Percentiles rank a stretch among this genome's conserved stretches.
Evolutionary conservation across 2,329 filamentous ascomycete genomes (phyloP).

Genomic region (Pseudogymnoascus sp.): DNA sequence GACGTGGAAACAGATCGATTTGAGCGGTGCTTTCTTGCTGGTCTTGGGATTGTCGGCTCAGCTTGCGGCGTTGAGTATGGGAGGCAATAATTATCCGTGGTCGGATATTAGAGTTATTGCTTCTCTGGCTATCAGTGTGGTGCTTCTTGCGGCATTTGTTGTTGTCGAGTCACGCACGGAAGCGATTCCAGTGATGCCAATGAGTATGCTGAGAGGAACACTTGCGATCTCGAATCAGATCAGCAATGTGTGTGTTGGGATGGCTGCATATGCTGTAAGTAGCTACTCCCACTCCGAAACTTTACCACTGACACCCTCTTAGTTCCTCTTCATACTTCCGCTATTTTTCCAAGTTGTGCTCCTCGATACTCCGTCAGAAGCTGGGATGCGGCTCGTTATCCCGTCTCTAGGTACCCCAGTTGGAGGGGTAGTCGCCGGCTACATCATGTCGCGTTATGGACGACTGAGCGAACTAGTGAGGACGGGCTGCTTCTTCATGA

Average conservation of each 20-base stretch:
- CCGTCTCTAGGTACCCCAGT: slow-evolving; percentile 53
- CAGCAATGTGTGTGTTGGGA: slow-evolving; percentile 52
- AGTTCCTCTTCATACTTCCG: slow-evolving; percentile 62
- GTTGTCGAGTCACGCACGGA: slow-evolving; percentile 40
- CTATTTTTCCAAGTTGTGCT: slow-evolving; percentile 63
- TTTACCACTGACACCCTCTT: slow-evolving; percentile 8
- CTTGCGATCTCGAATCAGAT: slow-evolving; percentile 48
- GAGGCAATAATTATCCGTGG: slow-evolving; percentile 49
- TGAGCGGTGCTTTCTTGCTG: slow-evolving; percentile 48
- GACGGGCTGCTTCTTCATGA: slow-evolving; percentile 42
- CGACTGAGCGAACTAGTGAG: slow-evolving; percentile 45
- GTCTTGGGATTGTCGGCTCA: slow-evolving; percentile 51
- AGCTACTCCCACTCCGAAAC: not conserved
- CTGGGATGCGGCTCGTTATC: slow-evolving; percentile 55
- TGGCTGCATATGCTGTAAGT: slow-evolving; percentile 54
- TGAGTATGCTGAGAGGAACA: slow-evolving; percentile 48
- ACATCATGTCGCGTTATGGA: slow-evolving; percentile 51
- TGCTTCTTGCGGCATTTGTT: slow-evolving; percentile 39
- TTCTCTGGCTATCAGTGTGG: slow-evolving; percentile 36
- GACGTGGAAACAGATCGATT: slow-evolving; percentile 49
- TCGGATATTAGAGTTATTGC: slow-evolving; percentile 39
- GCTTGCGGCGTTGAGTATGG: slow-evolving; percentile 46
- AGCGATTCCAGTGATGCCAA: slow-evolving; percentile 46
- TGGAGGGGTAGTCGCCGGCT: slow-evolving; percentile 47
- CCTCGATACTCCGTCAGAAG: slow-evolving; percentile 53